These are phyloP conservation scores for Stachybotrys chartarum DNA, from an alignment of 2,329 filamentous ascomycete genomes.

Conservation along the genomic window DNA sequence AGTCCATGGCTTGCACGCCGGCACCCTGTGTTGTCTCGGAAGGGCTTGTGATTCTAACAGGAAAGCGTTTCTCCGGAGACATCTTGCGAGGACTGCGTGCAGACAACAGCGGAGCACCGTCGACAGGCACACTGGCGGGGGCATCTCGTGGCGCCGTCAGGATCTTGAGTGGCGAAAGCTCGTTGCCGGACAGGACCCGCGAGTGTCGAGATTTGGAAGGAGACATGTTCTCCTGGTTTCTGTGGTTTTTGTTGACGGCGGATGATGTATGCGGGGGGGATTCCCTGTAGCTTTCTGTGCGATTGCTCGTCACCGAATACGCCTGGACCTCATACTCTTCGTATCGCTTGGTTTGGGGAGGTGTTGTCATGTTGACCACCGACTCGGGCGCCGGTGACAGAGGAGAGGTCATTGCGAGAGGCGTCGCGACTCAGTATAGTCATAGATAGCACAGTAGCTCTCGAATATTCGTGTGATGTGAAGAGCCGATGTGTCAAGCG, in stretches of 20 bases:
- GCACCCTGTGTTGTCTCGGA: conserved; percentile 11
- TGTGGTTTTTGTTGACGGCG: conserved; percentile 20
- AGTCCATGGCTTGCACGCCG: conserved; percentile 33
- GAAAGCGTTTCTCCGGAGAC: conserved; percentile 52
- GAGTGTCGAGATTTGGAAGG: conserved; percentile 43
- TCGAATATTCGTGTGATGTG: neutral
- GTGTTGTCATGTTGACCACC: conserved; percentile 17
- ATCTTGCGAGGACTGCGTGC: conserved; percentile 39
- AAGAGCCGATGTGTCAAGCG: neutral
- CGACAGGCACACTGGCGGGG: conserved; percentile 11
- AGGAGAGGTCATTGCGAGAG: conserved; percentile 16
- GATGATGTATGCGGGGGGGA: conserved; percentile 19
- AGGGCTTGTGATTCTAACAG: conserved; percentile 45
- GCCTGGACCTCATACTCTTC: conserved; percentile 15
- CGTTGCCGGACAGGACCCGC: conserved; percentile 48
- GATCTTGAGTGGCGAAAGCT: conserved; percentile 52
- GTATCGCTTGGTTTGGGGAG: conserved; percentile 11
- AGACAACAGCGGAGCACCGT: conserved; percentile 19
- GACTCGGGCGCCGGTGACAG: conserved; percentile 15
- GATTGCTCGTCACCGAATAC: conserved; percentile 7
- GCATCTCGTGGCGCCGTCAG: conserved; percentile 29
- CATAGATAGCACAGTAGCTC: neutral
- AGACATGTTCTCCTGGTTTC: conserved; percentile 39
- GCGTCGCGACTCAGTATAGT: neutral
- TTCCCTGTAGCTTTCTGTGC: conserved; percentile 8